Base-by-base conservation (phyloP, 768 basidiomycete genomes). In the Cantharellus cinnabarinus region DNA sequence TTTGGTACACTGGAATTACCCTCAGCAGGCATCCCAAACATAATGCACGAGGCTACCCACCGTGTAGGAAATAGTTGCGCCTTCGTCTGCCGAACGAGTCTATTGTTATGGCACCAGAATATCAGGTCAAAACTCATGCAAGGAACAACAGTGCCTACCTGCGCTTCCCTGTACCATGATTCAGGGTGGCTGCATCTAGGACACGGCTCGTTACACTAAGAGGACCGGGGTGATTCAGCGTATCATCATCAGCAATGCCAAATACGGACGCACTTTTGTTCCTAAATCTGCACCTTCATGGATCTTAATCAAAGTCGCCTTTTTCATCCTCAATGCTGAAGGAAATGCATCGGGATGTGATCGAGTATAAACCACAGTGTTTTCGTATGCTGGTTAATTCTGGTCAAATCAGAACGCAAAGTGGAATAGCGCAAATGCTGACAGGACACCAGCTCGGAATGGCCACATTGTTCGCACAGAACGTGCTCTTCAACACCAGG, bases 341-440 rank as follows among this genome's bases (percentile, higher is more conserved):
- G 95, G 94, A 69, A 98, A 97, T 2, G 95, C 94, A 59, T 91
- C 88, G 0, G 90, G 86, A 63, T 90, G 86, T 4, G 93, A 95
- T 35, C 80, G 82, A 0, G 95, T 98, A 57, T 82, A 81, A 55
- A 93, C 89, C 63, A 85, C 80, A 38, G 83, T 83, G 69, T 89
- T 86, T 65, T 97, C 91, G 68, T 94, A 98, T 2, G 89, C 91
- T 95, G 64, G 3, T 38, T 57, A 14, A 41, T 10, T 10, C 37
- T n/a, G 41, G 41, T 56, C 29, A 7, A 2, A 39, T 0, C 14
- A 41, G 41, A 38, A 40, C 5, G 41, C 3, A 53, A 3, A 58
- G 41, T 5, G 50, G 39, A 7, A 15, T 2, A 35, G 55, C 35
- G 44, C 4, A 51, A 50, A n/a, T 34, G 14, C 42, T 69, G 65